Percentiles rank a stretch among this genome's conserved stretches.
Conservation (phyloP, 495 filamentous ascomycete species). For the Tuber microsphaerosporum region DNA sequence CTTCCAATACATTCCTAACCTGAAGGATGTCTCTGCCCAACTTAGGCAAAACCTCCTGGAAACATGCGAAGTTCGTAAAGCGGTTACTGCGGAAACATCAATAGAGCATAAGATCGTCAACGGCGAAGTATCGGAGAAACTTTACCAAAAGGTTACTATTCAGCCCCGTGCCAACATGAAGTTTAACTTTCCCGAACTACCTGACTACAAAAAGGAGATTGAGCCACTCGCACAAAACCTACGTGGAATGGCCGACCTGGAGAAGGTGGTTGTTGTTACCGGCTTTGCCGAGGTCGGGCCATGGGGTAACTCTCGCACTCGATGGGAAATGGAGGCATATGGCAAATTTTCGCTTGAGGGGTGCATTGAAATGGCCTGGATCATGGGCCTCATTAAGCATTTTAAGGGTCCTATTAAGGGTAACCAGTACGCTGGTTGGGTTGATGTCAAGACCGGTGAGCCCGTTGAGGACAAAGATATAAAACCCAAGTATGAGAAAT, state of each 20-base stretch:
- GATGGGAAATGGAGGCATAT: slow-evolving; percentile 98
- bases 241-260: slow-evolving; percentile 96
- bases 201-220: slow-evolving; percentile 84
- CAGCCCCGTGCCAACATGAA: slow-evolving; percentile 96
- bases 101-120: slow-evolving; percentile 98
- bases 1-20: slow-evolving; percentile 91
- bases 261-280: slow-evolving; percentile 94
- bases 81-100: slow-evolving; percentile 89
- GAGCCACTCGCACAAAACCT: slow-evolving; percentile 77
- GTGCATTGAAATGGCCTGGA: slow-evolving; percentile 99
- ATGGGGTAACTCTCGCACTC: slow-evolving; percentile 95
- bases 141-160: slow-evolving; percentile 90
- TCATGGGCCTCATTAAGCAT: slow-evolving; percentile 98
- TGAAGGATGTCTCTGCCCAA: slow-evolving; percentile 88
- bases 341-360: slow-evolving; percentile 96
- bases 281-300: slow-evolving; percentile 94
- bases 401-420: slow-evolving; percentile 98
- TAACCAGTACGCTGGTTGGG: slow-evolving; percentile 93
- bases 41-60: slow-evolving; percentile 87
- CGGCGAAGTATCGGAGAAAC: slow-evolving; percentile 77
- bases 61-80: slow-evolving; percentile 85
- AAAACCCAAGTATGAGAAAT: slow-evolving; percentile 91
- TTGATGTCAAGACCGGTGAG: slow-evolving; percentile 85
- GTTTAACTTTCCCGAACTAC: slow-evolving; percentile 82
- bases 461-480: slow-evolving; percentile 97